Evolutionary conservation across 2,329 filamentous ascomycete species (phyloP).

Genomic region (Arthrobotrys sphaeroides): DNA sequence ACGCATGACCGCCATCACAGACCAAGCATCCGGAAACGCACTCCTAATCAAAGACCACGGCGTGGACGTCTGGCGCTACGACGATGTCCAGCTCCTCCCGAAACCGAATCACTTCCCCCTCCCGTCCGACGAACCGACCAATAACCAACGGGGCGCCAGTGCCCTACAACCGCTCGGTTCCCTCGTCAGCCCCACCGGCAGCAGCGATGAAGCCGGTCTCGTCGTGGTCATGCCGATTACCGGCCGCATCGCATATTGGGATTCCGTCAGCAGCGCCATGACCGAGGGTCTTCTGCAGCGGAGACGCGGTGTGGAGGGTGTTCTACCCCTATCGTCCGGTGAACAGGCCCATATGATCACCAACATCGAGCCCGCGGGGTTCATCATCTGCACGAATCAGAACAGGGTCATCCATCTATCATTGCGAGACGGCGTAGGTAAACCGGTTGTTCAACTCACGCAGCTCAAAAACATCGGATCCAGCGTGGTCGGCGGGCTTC

Average conservation of each 20-base stretch:
- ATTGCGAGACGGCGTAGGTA: constrained; percentile 84
- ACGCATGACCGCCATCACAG: constrained; percentile 59
- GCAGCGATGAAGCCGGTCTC: constrained; percentile 82
- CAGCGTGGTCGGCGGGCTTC: constrained; percentile 59
- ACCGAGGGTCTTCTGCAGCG: constrained; percentile 58
- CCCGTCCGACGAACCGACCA: constrained; percentile 69
- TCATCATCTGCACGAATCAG: constrained; percentile 83
- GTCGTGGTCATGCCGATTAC: constrained; percentile 84
- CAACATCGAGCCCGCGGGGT: constrained; percentile 86
- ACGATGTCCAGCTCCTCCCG: constrained; percentile 72
- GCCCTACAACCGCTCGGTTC: constrained; percentile 83
- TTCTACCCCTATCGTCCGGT: constrained; percentile 70
- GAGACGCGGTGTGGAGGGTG: constrained; percentile 57
- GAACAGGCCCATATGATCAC: constrained; percentile 81
- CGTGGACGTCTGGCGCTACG: constrained; percentile 91
- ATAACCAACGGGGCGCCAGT: constrained; percentile 67
- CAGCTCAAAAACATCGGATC: constrained; percentile 73
- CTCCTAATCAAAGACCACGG: constrained; percentile 81
- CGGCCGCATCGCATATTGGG: constrained; percentile 92
- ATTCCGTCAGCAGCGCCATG: constrained; percentile 73
- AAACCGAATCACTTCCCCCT: constrained; percentile 83
- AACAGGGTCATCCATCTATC: constrained; percentile 87
- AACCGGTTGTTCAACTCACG: constrained; percentile 79
- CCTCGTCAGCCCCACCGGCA: constrained; percentile 80
- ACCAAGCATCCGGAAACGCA: constrained; percentile 75